Conservation (phyloP, 192 early-diverging fungal species). For the Coemansia sp. region DNA sequence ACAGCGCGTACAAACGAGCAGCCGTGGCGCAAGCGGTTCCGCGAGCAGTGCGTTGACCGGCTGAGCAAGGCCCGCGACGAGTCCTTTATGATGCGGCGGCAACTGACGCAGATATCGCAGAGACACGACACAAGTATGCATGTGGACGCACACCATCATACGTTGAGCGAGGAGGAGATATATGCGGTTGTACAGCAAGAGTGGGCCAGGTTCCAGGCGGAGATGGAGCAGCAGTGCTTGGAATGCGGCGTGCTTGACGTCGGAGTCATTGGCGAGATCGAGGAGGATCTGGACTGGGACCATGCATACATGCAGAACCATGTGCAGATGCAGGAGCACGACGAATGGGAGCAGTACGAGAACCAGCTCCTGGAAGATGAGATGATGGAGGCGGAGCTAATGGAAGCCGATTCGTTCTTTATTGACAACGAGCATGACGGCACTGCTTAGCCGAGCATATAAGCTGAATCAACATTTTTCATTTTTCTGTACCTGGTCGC, state of each 20-base stretch:
- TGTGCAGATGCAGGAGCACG: slow-evolving; percentile 24
- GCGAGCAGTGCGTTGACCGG: slow-evolving; percentile 42
- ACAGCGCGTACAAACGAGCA: slow-evolving; percentile 28
- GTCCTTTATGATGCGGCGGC: slow-evolving; percentile 40
- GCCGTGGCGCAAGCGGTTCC: slow-evolving; percentile 48
- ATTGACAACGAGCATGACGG: background rate
- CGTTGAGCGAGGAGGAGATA: slow-evolving; percentile 39
- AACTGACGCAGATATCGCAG: slow-evolving; percentile 15
- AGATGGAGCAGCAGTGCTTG: slow-evolving; percentile 45
- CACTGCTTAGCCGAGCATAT: background rate
- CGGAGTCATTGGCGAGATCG: slow-evolving; percentile 36
- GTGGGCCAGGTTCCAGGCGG: slow-evolving; percentile 39
- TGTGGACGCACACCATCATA: background rate
- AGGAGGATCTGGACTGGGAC: slow-evolving; percentile 24
- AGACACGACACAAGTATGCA: background rate
- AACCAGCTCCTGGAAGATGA: slow-evolving; percentile 39
- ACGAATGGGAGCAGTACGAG: slow-evolving; percentile 42
- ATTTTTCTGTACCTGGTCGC: background rate
- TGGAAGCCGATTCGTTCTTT: slow-evolving; percentile 19
- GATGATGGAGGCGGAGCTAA: slow-evolving; percentile 38
- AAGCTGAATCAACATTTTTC: background rate
- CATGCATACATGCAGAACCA: background rate
- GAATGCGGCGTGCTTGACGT: slow-evolving; percentile 38
- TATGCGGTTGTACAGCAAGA: slow-evolving; percentile 43
- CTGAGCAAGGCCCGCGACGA: slow-evolving; percentile 36